Evolutionary conservation across 805 yeast species (phyloP).

Genomic region (Hanseniaspora occidentalis): DNA sequence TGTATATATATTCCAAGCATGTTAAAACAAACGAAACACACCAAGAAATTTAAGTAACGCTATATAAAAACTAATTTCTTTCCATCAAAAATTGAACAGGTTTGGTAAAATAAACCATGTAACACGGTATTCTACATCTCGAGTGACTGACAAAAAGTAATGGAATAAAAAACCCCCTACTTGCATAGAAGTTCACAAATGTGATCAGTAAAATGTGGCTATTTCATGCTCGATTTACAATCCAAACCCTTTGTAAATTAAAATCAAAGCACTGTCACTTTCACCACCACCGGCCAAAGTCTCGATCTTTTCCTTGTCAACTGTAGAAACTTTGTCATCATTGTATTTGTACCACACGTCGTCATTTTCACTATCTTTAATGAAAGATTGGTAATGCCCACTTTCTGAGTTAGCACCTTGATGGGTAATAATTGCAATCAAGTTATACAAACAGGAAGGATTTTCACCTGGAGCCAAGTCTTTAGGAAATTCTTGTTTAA

Average conservation of each 20-base stretch:
- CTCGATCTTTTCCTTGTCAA: slow-evolving; percentile 75
- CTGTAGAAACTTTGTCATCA: slow-evolving; percentile 75
- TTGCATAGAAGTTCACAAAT: slow-evolving; percentile 4
- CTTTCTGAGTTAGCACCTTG: slow-evolving; percentile 93
- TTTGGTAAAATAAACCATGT: too few relatives aligned
- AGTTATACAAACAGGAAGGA: slow-evolving; percentile 78
- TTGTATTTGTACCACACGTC: slow-evolving; percentile 90
- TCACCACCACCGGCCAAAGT: slow-evolving; percentile 94
- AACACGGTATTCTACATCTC: too few relatives aligned
- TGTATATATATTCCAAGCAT: too few relatives aligned
- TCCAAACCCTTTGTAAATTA: slow-evolving; percentile 76
- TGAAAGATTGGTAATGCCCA: slow-evolving; percentile 92
- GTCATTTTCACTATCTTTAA: slow-evolving; percentile 59
- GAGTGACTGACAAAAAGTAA: too few relatives aligned
- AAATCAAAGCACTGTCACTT: slow-evolving; percentile 85
- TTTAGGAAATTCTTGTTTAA: slow-evolving; percentile 32
- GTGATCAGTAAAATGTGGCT: slow-evolving; percentile 4
- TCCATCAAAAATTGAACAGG: too few relatives aligned
- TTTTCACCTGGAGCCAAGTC: slow-evolving; percentile 52
- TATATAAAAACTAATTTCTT: too few relatives aligned
- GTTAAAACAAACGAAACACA: background rate
- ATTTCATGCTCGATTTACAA: slow-evolving; percentile 24
- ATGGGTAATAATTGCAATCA: slow-evolving; percentile 78
- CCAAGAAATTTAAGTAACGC: too few relatives aligned
- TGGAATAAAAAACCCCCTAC: too few relatives aligned